Evolutionary conservation across 306 rosid genomes (phyloP).

Genomic region (Casuarina glauca): DNA sequence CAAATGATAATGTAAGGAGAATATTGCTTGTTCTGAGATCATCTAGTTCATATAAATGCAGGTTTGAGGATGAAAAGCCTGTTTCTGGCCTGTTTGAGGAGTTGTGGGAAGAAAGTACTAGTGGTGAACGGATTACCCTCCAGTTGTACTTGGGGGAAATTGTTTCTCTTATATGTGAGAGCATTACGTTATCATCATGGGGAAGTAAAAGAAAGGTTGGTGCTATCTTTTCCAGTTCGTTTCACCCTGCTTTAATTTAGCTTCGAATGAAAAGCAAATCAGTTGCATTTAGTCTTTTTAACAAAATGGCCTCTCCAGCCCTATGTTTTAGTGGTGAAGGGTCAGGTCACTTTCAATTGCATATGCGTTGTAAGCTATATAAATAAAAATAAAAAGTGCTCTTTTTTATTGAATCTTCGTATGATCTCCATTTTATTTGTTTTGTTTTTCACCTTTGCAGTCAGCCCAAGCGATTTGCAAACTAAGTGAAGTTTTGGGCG

Average conservation of each 20-base stretch:
- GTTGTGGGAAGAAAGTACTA: slow-evolving; percentile 95
- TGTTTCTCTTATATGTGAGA: slow-evolving; percentile 71
- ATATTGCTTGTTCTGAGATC: background rate
- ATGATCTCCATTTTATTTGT: slow-evolving; percentile 21
- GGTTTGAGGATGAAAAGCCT: slow-evolving; percentile 82
- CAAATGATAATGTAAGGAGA: background rate
- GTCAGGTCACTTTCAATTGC: background rate
- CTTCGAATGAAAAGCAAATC: slow-evolving; percentile 1
- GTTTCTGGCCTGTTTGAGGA: slow-evolving; percentile 82
- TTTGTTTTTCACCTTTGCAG: slow-evolving; percentile 49
- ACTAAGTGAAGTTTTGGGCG: slow-evolving; percentile 94
- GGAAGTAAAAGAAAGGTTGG: slow-evolving; percentile 76
- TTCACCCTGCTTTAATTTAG: slow-evolving; percentile 22
- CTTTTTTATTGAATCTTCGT: background rate
- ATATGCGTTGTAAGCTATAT: background rate
- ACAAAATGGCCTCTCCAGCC: background rate
- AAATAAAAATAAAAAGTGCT: background rate
- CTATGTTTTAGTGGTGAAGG: background rate
- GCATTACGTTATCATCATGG: slow-evolving; percentile 87
- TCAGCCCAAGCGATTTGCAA: slow-evolving; percentile 81
- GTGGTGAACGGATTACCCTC: slow-evolving; percentile 88
- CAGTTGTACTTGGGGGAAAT: slow-evolving; percentile 79
- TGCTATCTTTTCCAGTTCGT: slow-evolving; percentile 14
- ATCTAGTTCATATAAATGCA: slow-evolving; percentile 29
- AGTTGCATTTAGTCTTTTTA: background rate